A percentile compares a stretch with the other conserved stretches of the same genome.
Conservation (phyloP, 441 rosid species). For the Erodium texanum region DNA sequence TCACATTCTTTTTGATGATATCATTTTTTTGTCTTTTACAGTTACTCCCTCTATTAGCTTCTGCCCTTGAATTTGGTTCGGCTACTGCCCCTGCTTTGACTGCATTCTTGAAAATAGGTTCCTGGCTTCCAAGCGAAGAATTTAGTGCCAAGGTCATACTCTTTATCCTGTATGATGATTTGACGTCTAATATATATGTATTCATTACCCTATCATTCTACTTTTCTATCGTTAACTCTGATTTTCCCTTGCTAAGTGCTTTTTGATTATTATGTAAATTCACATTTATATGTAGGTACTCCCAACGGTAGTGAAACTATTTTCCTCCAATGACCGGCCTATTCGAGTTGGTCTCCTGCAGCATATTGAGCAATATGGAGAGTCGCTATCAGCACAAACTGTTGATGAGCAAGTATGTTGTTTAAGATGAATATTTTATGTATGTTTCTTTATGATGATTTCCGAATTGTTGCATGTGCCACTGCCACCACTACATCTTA, state of each 20-base stretch:
- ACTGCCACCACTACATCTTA: background rate
- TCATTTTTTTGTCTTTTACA: slow-evolving; percentile 36
- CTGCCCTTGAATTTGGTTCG: slow-evolving; percentile 97
- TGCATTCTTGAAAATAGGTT: slow-evolving; percentile 81
- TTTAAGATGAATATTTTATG: slow-evolving; percentile 11
- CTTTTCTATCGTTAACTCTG: background rate
- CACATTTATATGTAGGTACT: slow-evolving; percentile 40
- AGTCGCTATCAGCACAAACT: slow-evolving; percentile 70
- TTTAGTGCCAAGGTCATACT: slow-evolving; percentile 64
- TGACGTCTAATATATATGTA: background rate
- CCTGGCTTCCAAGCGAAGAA: slow-evolving; percentile 88
- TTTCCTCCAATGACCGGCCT: slow-evolving; percentile 87
- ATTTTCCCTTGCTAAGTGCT: background rate
- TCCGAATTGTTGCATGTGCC: slow-evolving; percentile 8
- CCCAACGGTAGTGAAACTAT: slow-evolving; percentile 81
- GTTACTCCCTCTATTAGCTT: slow-evolving; percentile 96
- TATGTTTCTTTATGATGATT: slow-evolving; percentile 9
- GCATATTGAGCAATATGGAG: slow-evolving; percentile 96
- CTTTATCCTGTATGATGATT: slow-evolving; percentile 9
- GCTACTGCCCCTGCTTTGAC: slow-evolving; percentile 95
- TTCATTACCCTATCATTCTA: background rate
- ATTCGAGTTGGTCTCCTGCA: slow-evolving; percentile 87
- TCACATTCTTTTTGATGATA: slow-evolving; percentile 24
- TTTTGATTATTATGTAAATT: background rate
- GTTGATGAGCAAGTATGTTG: slow-evolving; percentile 91